phyloP scores from a whole-genome alignment of 306 rosid genomes.

The Ormosia semicastrata region DNA sequence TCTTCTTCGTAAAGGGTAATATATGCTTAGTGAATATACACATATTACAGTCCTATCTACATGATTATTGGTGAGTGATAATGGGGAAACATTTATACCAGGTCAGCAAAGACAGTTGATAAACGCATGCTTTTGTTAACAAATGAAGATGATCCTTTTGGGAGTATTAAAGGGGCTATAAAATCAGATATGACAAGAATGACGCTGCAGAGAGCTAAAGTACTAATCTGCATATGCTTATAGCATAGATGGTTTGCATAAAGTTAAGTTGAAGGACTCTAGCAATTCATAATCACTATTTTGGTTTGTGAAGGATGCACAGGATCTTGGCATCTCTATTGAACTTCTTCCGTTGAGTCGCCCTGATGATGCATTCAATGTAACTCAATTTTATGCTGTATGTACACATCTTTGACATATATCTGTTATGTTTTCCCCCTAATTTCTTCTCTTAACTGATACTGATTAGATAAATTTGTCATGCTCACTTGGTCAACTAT shows the following conservation, averaged over 20 bases:
- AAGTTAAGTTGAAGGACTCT: slow-evolving; percentile 1
- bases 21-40: neutral
- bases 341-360: slow-evolving; percentile 84
- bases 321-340: slow-evolving; percentile 83
- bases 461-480: neutral
- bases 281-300: slow-evolving; percentile 20
- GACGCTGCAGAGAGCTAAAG: slow-evolving; percentile 88
- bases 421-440: slow-evolving; percentile 5
- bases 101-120: slow-evolving; percentile 71
- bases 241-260: neutral
- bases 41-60: neutral
- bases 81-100: slow-evolving; percentile 39
- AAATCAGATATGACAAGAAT: slow-evolving; percentile 84
- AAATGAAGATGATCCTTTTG: slow-evolving; percentile 95
- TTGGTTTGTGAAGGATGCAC: slow-evolving; percentile 68
- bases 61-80: slow-evolving; percentile 8
- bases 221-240: slow-evolving; percentile 39
- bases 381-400: slow-evolving; percentile 80
- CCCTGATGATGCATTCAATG: slow-evolving; percentile 53
- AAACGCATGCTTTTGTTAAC: slow-evolving; percentile 88
- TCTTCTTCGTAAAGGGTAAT: slow-evolving; percentile 89
- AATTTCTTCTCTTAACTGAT: slow-evolving; percentile 9
- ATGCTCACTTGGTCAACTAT: slow-evolving; percentile 15
- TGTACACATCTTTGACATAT: slow-evolving; percentile 28
- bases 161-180: slow-evolving; percentile 58